These are phyloP conservation scores for Penicillium salamii DNA, from an alignment of 495 filamentous ascomycete species.

Conservation along the genomic window DNA sequence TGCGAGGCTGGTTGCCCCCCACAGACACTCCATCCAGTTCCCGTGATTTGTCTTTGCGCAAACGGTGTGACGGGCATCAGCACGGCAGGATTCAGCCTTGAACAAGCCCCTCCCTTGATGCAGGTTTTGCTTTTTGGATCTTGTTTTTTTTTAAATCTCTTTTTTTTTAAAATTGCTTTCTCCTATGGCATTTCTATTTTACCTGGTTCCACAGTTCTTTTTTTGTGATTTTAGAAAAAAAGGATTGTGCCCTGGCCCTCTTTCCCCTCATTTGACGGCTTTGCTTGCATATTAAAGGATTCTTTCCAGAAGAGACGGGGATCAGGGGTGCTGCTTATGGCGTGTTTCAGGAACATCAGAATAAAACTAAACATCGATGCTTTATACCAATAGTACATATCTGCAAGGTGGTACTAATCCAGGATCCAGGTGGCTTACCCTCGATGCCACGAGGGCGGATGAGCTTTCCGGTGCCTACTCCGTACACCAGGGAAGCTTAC, in stretches of 20 bases:
- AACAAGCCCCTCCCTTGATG: neutral
- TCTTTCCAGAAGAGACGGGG: neutral
- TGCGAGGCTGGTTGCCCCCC: neutral
- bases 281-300: neutral
- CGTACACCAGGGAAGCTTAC: too few species aligned
- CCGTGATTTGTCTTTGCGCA: neutral
- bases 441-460: too few species aligned
- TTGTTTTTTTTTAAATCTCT: too few species aligned
- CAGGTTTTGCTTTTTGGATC: too few species aligned
- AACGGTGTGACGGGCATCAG: conserved; percentile 1
- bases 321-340: neutral
- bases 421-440: neutral
- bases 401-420: neutral
- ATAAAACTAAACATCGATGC: neutral
- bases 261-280: neutral
- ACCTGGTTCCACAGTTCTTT: neutral
- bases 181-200: too few species aligned
- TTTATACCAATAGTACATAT: too few species aligned
- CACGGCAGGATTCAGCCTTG: neutral
- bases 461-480: too few species aligned
- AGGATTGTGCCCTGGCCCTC: neutral
- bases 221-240: neutral
- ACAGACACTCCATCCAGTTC: neutral
- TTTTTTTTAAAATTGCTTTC: too few species aligned
- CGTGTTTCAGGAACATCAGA: conserved; percentile 3